Percentiles rank a stretch among this genome's conserved stretches.
Evolutionary conservation across 345 rosid species (phyloP).

Genomic region (Aethionema arabicum): DNA sequence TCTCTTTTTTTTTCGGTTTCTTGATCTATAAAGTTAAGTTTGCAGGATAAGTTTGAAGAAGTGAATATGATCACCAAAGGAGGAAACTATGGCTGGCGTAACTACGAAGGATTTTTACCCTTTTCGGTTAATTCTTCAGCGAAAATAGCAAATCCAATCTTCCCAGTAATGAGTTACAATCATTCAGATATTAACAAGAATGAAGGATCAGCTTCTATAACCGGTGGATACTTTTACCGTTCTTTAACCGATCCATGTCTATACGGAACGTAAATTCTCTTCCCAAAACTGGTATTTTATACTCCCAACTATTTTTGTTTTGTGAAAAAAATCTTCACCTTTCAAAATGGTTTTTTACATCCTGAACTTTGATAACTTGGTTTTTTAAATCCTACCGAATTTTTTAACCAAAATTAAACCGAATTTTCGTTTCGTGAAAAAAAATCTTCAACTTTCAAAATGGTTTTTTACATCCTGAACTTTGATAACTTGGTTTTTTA

Average conservation of each 20-base stretch:
- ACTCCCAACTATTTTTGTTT: no score
- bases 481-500: no score
- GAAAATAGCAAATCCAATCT: constrained; percentile 45
- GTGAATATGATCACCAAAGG: constrained; percentile 49
- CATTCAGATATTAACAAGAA: constrained; percentile 38
- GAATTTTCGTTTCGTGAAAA: no score
- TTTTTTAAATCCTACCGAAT: no score
- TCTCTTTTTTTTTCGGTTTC: background rate
- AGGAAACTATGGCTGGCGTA: constrained; percentile 57
- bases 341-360: no score
- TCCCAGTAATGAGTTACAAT: constrained; percentile 49
- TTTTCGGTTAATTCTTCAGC: constrained; percentile 35
- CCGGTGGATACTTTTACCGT: constrained; percentile 53
- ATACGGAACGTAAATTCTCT: constrained; percentile 43
- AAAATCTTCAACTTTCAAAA: no score
- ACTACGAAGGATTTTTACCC: constrained; percentile 43
- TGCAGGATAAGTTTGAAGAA: constrained; percentile 56
- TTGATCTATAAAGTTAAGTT: background rate
- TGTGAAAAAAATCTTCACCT: no score
- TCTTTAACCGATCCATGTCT: constrained; percentile 52
- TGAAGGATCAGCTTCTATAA: constrained; percentile 50
- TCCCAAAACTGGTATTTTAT: no score
- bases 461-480: no score
- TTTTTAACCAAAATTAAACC: no score
- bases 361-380: no score